These are phyloP conservation scores for Pleurotus ostreatus DNA, from an alignment of 768 basidiomycete species.

Conservation along the genomic window DNA sequence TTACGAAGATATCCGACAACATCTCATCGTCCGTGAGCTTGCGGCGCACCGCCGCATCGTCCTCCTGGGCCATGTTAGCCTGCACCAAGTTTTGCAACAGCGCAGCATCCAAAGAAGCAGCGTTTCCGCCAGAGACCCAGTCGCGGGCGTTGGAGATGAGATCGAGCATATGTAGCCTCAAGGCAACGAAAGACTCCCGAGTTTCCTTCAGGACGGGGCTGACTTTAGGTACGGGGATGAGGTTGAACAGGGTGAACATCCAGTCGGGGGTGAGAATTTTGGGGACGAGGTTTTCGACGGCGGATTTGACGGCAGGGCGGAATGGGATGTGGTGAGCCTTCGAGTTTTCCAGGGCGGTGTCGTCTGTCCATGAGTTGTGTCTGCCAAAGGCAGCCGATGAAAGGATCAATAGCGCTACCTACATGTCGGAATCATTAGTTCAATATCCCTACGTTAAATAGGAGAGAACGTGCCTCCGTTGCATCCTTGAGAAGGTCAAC, in stretches of 20 bases:
- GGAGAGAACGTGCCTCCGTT: conserved; percentile 14
- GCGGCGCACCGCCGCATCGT: conserved; percentile 19
- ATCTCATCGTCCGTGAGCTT: conserved; percentile 30
- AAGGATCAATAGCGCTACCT: conserved; percentile 25
- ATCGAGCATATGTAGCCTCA: conserved; percentile 27
- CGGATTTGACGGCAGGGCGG: conserved; percentile 14
- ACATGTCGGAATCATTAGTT: not conserved
- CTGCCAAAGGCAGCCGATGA: conserved; percentile 27
- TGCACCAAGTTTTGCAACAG: conserved; percentile 29
- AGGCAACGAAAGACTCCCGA: conserved; percentile 22
- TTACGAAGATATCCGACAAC: conserved; percentile 28
- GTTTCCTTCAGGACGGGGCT: conserved; percentile 19
- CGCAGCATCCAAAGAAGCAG: conserved; percentile 17
- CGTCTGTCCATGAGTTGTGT: conserved; percentile 21
- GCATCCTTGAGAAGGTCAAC: conserved; percentile 22
- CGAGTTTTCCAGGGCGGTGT: conserved; percentile 12
- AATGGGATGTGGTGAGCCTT: conserved; percentile 23
- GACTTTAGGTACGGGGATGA: not conserved
- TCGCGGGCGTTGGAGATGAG: conserved; percentile 24
- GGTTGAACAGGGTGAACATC: conserved; percentile 12
- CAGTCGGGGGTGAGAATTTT: conserved; percentile 20
- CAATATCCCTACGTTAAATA: not conserved
- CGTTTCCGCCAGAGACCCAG: conserved; percentile 16
- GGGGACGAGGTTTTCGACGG: conserved; percentile 20
- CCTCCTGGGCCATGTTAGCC: conserved; percentile 25